phyloP scores from a whole-genome alignment of 164 flowering plant species.

The Chimonanthus praecox region DNA sequence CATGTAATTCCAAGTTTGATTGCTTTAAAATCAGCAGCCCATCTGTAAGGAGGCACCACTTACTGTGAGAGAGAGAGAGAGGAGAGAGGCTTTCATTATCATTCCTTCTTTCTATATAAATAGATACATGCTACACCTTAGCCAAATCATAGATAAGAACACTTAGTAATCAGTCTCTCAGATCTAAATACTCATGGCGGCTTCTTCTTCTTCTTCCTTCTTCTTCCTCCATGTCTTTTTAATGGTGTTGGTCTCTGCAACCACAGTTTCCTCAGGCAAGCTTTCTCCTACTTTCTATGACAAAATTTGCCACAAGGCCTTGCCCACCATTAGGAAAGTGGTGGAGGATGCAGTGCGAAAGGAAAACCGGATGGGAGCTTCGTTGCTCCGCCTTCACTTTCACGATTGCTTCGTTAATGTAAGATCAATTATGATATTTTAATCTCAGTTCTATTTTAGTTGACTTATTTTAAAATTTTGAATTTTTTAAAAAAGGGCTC shows the following conservation, averaged over 20 bases:
- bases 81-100: too few species aligned
- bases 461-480: too few species aligned
- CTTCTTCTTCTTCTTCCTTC: neutral
- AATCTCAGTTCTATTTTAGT: neutral
- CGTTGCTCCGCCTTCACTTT: conserved; percentile 37
- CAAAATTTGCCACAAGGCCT: conserved; percentile 27
- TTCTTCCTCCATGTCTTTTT: neutral
- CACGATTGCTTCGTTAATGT: conserved; percentile 42
- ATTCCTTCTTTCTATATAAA: neutral
- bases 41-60: too few species aligned
- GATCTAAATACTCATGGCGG: neutral
- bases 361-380: conserved; percentile 43
- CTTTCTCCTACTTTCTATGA: conserved; percentile 25
- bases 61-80: too few species aligned
- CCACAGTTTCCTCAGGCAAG: conserved; percentile 7
- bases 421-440: neutral
- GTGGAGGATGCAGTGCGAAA: conserved; percentile 19
- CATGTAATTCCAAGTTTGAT: too few species aligned
- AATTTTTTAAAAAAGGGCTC: too few species aligned
- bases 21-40: too few species aligned
- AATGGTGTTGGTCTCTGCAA: neutral
- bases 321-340: conserved; percentile 26
- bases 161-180: neutral
- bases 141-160: neutral
- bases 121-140: neutral